Evolutionary conservation across 495 filamentous ascomycete species (phyloP).

Genomic region (Diplogelasinospora grovesii): DNA sequence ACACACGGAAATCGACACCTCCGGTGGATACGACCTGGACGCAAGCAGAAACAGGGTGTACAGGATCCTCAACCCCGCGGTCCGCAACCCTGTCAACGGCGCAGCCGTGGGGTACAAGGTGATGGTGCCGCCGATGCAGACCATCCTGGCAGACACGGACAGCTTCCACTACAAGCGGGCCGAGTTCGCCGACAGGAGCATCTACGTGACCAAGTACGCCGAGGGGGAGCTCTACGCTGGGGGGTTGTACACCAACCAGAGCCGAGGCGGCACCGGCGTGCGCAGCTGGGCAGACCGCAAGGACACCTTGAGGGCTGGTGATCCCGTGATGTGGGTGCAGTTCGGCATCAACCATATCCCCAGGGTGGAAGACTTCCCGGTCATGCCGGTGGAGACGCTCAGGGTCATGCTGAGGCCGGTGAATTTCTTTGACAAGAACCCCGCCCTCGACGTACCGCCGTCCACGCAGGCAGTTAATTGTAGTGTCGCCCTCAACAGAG

Average conservation of each 20-base stretch:
- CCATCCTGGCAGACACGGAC: conserved; percentile 63
- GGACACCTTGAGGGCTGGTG: conserved; percentile 15
- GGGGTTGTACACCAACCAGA: conserved; percentile 82
- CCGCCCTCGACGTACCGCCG: conserved; percentile 67
- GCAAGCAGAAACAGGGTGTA: conserved; percentile 59
- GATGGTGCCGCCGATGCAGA: conserved; percentile 65
- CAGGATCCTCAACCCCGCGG: conserved; percentile 67
- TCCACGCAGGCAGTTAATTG: conserved; percentile 46
- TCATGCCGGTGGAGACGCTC: conserved; percentile 37
- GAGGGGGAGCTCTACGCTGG: conserved; percentile 77
- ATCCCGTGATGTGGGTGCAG: conserved; percentile 52
- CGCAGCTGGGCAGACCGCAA: conserved; percentile 16
- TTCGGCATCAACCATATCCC: conserved; percentile 59
- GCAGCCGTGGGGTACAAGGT: conserved; percentile 78
- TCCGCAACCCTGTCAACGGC: conserved; percentile 65
- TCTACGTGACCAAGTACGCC: conserved; percentile 74
- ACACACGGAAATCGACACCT: conserved; percentile 54
- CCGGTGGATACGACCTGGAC: conserved; percentile 50
- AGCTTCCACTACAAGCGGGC: conserved; percentile 66
- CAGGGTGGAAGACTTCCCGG: conserved; percentile 54
- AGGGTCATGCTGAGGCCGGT: conserved; percentile 58
- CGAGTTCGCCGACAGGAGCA: conserved; percentile 73
- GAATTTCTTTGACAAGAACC: conserved; percentile 71
- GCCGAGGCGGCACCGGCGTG: conserved; percentile 21
- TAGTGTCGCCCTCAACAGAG: conserved; percentile 25